Base-by-base conservation (phyloP, 2,329 filamentous ascomycete species). In the Alternaria sp. region DNA sequence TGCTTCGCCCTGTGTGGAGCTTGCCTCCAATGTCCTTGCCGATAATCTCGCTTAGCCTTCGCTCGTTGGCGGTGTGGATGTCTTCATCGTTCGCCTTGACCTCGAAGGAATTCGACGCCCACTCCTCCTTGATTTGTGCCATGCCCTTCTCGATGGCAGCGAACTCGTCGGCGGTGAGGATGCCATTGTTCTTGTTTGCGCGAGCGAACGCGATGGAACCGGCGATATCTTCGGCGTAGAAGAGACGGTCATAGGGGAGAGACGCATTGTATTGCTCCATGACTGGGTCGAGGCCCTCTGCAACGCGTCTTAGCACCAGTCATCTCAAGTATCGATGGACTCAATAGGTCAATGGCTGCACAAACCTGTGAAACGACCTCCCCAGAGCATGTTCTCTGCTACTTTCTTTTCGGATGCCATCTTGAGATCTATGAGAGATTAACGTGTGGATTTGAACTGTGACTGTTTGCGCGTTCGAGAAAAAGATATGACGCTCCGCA, bases 211-310 rank as follows among this genome's bases (percentile, higher is more conserved):
- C 92, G 69, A 96, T 92, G 62, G 87, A 90, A 70, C 93, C 93
- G 11, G 87, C 86, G 72, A 96, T 94, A 74, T 96, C 93, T 78
- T 96, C 88, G 64, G 89, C 88, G 83, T 93, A 92, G 73, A 97
- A 89, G 57, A 86, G 85, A 69, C 89, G 88, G 81, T 97, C 93
- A 81, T 91, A 94, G 77, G 88, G 88, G 71, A 97, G 90, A 58
- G 88, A 91, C 73, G 90, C 89, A 79, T 97, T 97, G 85, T 95
- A 97, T 70, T 91, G 86, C 65, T 89, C 86, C 93, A 97, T 97
- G 56, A 96, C 87, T 58, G 93, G 92, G 81, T 96, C 92, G 70
- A 95, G 88, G 71, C 88, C 91, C 84, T 92, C 92, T 92, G 72
- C 44, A 41, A 43, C 37, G 26, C 33, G n/a, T 37, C 33, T 74